Conservation (phyloP, 768 basidiomycete genomes). For the Mycena haematopus region DNA sequence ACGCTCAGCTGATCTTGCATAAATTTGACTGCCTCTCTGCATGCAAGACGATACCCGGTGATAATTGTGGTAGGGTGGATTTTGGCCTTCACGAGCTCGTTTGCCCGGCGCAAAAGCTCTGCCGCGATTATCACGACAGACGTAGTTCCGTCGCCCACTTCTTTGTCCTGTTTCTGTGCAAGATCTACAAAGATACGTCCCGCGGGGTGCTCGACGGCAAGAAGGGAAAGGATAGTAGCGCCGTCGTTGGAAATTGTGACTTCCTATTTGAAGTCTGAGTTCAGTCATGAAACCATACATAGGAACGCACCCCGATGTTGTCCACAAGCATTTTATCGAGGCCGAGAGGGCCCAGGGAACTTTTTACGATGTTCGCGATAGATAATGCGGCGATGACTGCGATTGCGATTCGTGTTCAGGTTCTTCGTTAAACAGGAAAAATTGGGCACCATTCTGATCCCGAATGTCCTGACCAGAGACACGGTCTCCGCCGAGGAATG, state of each 20-base stretch:
- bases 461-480: constrained; percentile 95
- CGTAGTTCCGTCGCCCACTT: constrained; percentile 99
- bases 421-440: neutral
- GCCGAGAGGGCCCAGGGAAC: constrained; percentile 92
- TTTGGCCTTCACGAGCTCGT: constrained; percentile 97
- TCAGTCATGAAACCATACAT: neutral
- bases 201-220: constrained; percentile 96
- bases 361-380: constrained; percentile 97
- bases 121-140: constrained; percentile 98
- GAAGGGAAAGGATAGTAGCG: constrained; percentile 94
- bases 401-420: constrained; percentile 28
- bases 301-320: constrained; percentile 86
- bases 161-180: constrained; percentile 98
- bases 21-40: constrained; percentile 96
- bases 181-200: constrained; percentile 98
- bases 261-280: constrained; percentile 62
- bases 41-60: constrained; percentile 96
- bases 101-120: constrained; percentile 94
- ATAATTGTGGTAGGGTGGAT: constrained; percentile 99
- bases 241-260: constrained; percentile 99
- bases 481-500: constrained; percentile 93
- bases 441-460: constrained; percentile 89
- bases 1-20: constrained; percentile 97
- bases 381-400: constrained; percentile 93
- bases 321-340: constrained; percentile 98